Percentiles rank a stretch among this genome's conserved stretches.
Conservation (phyloP, 306 rosid species). For the Sicyos edulis region DNA sequence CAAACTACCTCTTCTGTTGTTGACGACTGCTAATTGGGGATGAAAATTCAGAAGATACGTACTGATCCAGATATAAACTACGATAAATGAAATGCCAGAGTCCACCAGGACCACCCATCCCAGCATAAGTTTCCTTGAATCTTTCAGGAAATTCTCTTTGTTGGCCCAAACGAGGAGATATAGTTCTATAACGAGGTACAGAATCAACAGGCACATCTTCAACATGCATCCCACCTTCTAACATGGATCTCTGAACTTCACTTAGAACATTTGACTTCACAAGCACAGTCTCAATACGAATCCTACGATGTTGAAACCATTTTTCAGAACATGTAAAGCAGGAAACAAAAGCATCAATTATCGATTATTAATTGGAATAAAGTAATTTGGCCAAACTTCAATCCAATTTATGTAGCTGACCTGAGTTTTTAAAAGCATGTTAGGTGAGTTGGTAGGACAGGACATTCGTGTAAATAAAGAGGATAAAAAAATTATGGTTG, state of each 20-base stretch:
- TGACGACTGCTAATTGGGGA: constrained; percentile 54
- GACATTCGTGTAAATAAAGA: neutral
- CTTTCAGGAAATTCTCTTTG: constrained; percentile 62
- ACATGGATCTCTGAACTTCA: constrained; percentile 81
- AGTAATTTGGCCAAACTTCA: neutral
- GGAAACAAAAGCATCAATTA: neutral
- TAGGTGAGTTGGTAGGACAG: constrained; percentile 4
- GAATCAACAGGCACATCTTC: constrained; percentile 71
- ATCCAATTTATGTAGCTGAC: constrained; percentile 10
- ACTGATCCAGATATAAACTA: constrained; percentile 84
- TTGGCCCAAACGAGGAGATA: constrained; percentile 51
- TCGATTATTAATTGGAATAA: neutral
- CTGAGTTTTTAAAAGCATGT: neutral
- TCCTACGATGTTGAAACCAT: constrained; percentile 48
- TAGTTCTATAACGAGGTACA: constrained; percentile 44
- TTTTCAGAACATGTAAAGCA: constrained; percentile 18
- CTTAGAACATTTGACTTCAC: constrained; percentile 77
- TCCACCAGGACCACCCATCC: constrained; percentile 72
- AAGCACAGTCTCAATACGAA: constrained; percentile 72
- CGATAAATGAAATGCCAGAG: constrained; percentile 95
- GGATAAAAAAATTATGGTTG: neutral
- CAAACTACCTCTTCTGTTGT: constrained; percentile 73
- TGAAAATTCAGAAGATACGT: constrained; percentile 85
- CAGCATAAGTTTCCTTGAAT: constrained; percentile 43
- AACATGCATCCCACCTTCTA: constrained; percentile 86